Evolutionary conservation across 768 basidiomycete genomes (phyloP).

Genomic region (Mycena epipterygia): DNA sequence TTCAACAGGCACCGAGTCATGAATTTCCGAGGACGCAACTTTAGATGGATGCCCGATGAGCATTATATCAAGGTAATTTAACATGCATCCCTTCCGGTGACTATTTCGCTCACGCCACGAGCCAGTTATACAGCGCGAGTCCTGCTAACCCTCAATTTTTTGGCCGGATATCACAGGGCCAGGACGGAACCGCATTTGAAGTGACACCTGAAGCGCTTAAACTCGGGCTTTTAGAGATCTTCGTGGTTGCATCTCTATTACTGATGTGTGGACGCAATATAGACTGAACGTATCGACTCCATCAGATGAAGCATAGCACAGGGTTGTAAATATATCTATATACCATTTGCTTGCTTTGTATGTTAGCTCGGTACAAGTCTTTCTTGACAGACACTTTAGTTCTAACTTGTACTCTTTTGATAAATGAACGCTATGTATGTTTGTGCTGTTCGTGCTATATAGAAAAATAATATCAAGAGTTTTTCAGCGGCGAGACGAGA

Average conservation of each 20-base stretch:
- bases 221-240: constrained; percentile 27
- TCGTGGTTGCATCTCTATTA: constrained; percentile 26
- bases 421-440: too few species aligned
- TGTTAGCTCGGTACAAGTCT: too few species aligned
- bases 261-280: constrained; percentile 34
- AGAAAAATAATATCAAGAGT: too few species aligned
- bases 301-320: not conserved
- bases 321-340: too few species aligned
- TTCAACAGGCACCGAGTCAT: constrained; percentile 20
- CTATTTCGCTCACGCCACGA: not conserved
- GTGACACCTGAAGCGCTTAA: constrained; percentile 28
- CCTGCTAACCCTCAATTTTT: constrained; percentile 21
- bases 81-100: too few species aligned
- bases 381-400: too few species aligned
- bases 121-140: constrained; percentile 25
- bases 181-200: constrained; percentile 20
- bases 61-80: constrained; percentile 16
- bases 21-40: constrained; percentile 17
- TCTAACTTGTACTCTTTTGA: too few species aligned
- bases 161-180: constrained; percentile 17
- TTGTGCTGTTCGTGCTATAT: too few species aligned
- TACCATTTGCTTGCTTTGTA: too few species aligned
- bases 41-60: constrained; percentile 27
- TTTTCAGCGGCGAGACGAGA: too few species aligned
- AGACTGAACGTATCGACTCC: too few species aligned